Percentiles rank a stretch among this genome's conserved stretches.
These are phyloP conservation scores for Podospora fimiseda DNA, from an alignment of 495 filamentous ascomycete genomes.

Conservation along the genomic window DNA sequence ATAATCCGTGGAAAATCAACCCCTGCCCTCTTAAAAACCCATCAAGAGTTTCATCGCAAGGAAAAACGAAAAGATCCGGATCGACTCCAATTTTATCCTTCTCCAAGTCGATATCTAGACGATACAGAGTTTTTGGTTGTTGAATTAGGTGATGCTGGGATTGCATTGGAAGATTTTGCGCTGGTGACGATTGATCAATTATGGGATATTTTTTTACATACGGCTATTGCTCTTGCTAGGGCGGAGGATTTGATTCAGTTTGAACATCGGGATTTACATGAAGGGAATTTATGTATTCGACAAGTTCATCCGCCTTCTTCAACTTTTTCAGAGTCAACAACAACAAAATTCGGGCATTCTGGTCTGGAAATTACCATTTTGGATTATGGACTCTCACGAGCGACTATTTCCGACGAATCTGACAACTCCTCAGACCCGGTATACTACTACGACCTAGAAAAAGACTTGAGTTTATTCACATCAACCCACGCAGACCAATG, in stretches of 20 bases:
- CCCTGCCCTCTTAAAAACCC: constrained; percentile 55
- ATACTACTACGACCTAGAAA: constrained; percentile 48
- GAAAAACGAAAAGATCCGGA: constrained; percentile 53
- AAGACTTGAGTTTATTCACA: constrained; percentile 47
- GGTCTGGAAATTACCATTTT: constrained; percentile 74
- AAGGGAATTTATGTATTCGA: constrained; percentile 78
- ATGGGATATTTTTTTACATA: constrained; percentile 83
- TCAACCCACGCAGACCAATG: constrained; percentile 43
- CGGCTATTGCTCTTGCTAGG: constrained; percentile 67
- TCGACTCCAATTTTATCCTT: constrained; percentile 59
- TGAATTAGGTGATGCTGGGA: constrained; percentile 83
- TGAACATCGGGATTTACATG: constrained; percentile 86
- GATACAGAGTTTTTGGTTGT: constrained; percentile 72
- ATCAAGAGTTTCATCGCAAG: constrained; percentile 53
- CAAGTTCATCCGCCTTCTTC: constrained; percentile 33
- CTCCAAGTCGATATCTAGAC: constrained; percentile 52
- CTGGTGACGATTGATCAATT: constrained; percentile 52
- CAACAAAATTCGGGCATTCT: constrained; percentile 54
- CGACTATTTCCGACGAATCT: constrained; percentile 24
- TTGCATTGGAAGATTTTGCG: constrained; percentile 60
- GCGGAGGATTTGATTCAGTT: constrained; percentile 69
- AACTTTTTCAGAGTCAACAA: constrained; percentile 24
- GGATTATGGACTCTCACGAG: constrained; percentile 83
- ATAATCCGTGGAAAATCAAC: constrained; percentile 66
- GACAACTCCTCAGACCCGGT: constrained; percentile 15